Evolutionary conservation across 805 yeast genomes (phyloP).

Genomic region (Starmera quercuum): DNA sequence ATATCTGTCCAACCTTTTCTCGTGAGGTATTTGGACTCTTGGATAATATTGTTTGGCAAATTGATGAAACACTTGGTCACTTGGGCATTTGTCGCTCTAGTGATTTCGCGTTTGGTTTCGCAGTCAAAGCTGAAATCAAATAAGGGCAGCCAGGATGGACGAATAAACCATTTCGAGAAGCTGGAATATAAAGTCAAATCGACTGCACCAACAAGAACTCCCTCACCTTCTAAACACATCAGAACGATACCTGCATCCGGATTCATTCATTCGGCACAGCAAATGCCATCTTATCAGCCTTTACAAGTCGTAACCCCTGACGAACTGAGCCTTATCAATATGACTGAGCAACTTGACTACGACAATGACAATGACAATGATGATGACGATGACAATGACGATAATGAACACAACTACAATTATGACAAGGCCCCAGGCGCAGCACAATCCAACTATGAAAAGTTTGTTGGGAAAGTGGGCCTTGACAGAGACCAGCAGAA

Average conservation of each 20-base stretch:
- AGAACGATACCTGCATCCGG: conserved; percentile 2
- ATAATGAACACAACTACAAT: too few species aligned
- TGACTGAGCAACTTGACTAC: too few species aligned
- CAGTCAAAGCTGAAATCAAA: conserved; percentile 2
- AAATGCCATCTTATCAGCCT: too few species aligned
- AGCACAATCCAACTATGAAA: conserved; percentile 7
- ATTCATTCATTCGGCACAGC: too few species aligned
- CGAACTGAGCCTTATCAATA: too few species aligned
- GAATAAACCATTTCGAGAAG: conserved; percentile 7
- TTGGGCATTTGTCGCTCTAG: conserved; percentile 11
- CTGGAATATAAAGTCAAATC: conserved; percentile 13
- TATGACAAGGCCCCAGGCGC: too few species aligned
- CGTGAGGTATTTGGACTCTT: conserved; percentile 14
- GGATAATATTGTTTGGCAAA: conserved; percentile 13
- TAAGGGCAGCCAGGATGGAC: not conserved
- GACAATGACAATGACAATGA: too few species aligned
- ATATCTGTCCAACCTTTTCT: conserved; percentile 17
- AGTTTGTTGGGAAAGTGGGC: conserved; percentile 15
- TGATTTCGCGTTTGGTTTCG: conserved; percentile 11
- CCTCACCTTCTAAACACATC: conserved; percentile 3
- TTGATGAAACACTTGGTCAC: conserved; percentile 12
- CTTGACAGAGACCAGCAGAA: conserved; percentile 9
- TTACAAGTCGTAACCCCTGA: too few species aligned
- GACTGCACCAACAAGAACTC: conserved; percentile 2
- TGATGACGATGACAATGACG: too few species aligned